Evolutionary conservation across 2,329 filamentous ascomycete species (phyloP).

Genomic region (Phialophora verrucosa): DNA sequence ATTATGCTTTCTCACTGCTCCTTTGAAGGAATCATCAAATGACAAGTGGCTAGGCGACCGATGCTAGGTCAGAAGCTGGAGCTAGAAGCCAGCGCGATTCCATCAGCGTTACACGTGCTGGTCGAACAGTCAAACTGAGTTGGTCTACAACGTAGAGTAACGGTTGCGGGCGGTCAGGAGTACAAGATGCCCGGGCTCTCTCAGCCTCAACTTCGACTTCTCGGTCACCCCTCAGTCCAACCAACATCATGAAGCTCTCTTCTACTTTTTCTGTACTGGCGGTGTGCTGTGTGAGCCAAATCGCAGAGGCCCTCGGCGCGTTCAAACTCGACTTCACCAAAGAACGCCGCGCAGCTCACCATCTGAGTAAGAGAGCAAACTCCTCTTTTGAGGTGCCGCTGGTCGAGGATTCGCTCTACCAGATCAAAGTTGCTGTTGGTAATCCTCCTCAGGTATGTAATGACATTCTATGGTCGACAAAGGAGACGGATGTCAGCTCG

Average conservation of each 20-base stretch:
- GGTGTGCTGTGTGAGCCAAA: neutral
- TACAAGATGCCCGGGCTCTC: neutral
- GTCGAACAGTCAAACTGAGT: neutral
- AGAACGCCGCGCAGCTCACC: neutral
- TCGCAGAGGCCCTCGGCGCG: neutral
- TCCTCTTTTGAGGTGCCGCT: neutral
- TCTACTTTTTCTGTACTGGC: neutral
- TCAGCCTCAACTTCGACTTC: neutral
- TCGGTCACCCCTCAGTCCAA: neutral
- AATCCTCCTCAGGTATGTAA: constrained; percentile 6
- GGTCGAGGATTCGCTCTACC: neutral
- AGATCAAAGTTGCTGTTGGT: neutral
- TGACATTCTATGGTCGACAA: neutral
- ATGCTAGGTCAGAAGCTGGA: neutral
- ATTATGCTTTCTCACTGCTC: neutral
- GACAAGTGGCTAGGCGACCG: neutral
- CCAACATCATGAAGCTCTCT: constrained; percentile 5
- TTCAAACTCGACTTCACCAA: constrained; percentile 6
- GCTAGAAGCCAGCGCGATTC: neutral
- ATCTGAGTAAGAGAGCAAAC: neutral
- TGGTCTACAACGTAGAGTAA: neutral
- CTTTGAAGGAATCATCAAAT: neutral
- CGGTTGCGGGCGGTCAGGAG: neutral
- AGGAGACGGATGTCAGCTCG: neutral
- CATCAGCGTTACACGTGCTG: neutral